Base-by-base conservation (phyloP, 495 filamentous ascomycete genomes). In the Hypoxylon lienhwacheense region DNA sequence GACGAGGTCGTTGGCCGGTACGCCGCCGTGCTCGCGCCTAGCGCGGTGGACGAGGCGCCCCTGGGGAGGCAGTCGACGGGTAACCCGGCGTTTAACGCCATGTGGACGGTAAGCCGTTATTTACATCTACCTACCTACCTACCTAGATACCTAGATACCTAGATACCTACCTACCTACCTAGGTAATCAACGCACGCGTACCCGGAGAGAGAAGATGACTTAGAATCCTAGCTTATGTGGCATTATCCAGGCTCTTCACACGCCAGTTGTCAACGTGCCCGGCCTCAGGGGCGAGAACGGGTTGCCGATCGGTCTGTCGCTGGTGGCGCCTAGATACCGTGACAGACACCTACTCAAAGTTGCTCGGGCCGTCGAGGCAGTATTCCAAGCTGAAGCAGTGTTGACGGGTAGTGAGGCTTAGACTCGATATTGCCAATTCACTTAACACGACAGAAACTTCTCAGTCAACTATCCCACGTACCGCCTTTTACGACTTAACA, bases 11-110 rank as follows among this genome's bases (percentile, higher is more conserved):
- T 72, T 0, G 63, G 60, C 6, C 66, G 65, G 20, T 82, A 79
- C 47, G 69, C 68, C 36, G 74, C 73, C 2, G 67, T 81, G 1
- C 55, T 82, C n/a, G 75, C 72, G 1, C 77, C 77, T 1, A 77
- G 74, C 48, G 75, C 71, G 1, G 32, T 70, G 0, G 77, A 79
- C 55, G 79, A 77, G 42, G 79, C 79, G 1, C 76, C 79, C 0
- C 46, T 71, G 6, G 79, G 78, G 0, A 29, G 67, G 5, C 64
- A 61, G 12, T 70, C 59, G 17, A 82, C 76, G 5, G 79, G 78
- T 5, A 69, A 60, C 46, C 63, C 76, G 28, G 70, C 66, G 7
- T 77, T 74, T 54, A 69, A 69, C 36, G 29, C 43, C 36, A 66
- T 70, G 1, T 70, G 60, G 65, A 68, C 64, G 57, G 64, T 65